Evolutionary conservation across 2,329 filamentous ascomycete species (phyloP).

Genomic region (Pseudogymnoascus sp.): DNA sequence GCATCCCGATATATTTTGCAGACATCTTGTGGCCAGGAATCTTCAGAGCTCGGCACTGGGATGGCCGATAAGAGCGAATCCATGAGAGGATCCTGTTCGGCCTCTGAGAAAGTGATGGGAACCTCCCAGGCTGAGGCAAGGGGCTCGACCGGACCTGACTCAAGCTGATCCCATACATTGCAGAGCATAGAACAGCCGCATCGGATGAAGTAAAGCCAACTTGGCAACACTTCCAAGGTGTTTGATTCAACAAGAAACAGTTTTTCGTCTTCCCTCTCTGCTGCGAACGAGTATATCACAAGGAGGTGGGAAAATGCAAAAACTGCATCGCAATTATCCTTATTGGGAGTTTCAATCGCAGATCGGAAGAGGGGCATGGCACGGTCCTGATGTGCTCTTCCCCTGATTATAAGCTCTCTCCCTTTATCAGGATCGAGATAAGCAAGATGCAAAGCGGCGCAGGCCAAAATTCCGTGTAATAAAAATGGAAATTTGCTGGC

Average conservation of each 20-base stretch:
- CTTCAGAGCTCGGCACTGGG: slow-evolving; percentile 6
- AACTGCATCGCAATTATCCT: slow-evolving; percentile 16
- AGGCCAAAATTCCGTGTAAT: slow-evolving; percentile 35
- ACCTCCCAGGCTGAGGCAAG: slow-evolving; percentile 15
- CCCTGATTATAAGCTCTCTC: slow-evolving; percentile 12
- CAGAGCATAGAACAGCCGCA: slow-evolving; percentile 18
- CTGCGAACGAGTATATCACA: slow-evolving; percentile 18
- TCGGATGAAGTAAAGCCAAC: slow-evolving; percentile 19
- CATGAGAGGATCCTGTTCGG: not conserved
- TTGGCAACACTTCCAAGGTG: slow-evolving; percentile 12
- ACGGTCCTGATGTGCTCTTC: slow-evolving; percentile 13
- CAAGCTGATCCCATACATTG: slow-evolving; percentile 15
- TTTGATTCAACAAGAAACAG: slow-evolving; percentile 12
- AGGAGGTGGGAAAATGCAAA: slow-evolving; percentile 17
- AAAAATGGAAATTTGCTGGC: slow-evolving; percentile 31
- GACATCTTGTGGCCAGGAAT: slow-evolving; percentile 11
- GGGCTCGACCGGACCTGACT: slow-evolving; percentile 12
- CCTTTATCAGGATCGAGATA: slow-evolving; percentile 12
- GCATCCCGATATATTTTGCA: slow-evolving; percentile 12
- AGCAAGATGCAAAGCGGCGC: slow-evolving; percentile 24
- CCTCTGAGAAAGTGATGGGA: slow-evolving; percentile 11
- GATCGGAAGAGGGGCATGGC: slow-evolving; percentile 16
- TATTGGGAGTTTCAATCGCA: slow-evolving; percentile 12
- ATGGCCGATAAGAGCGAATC: slow-evolving; percentile 10
- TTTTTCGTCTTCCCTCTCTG: slow-evolving; percentile 17